phyloP scores from a whole-genome alignment of 176 grass and related monocot species.

The Paspalum vaginatum region DNA sequence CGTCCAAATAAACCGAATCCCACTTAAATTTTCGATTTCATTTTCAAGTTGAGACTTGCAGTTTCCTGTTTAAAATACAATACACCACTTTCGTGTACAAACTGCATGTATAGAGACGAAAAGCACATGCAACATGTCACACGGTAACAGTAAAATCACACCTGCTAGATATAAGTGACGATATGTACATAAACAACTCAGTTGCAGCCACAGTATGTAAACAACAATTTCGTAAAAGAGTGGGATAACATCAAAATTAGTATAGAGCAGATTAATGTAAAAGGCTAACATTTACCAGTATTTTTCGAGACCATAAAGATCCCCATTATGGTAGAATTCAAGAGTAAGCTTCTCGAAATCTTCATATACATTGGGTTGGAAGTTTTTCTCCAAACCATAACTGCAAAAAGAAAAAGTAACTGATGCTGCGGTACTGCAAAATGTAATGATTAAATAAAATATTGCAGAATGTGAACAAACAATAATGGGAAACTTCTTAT shows the following conservation, averaged over 20 bases:
- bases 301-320: slow-evolving; percentile 98
- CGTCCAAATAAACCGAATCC: not conserved
- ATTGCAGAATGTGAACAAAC: slow-evolving; percentile 8
- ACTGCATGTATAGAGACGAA: not conserved
- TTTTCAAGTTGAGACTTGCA: not conserved
- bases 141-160: not conserved
- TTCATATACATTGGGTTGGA: slow-evolving; percentile 80
- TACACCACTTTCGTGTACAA: slow-evolving; percentile 9
- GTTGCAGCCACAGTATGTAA: not conserved
- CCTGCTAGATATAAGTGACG: not conserved
- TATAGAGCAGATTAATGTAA: not conserved
- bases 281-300: slow-evolving; percentile 72
- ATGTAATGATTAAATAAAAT: not conserved
- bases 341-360: slow-evolving; percentile 91
- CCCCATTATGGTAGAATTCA: slow-evolving; percentile 74
- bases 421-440: slow-evolving; percentile 7
- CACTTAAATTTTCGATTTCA: not conserved
- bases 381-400: slow-evolving; percentile 98
- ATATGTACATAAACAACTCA: not conserved
- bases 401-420: slow-evolving; percentile 46
- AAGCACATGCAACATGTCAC: not conserved
- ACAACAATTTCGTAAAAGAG: slow-evolving; percentile 22
- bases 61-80: not conserved
- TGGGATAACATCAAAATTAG: slow-evolving; percentile 21
- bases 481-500: not conserved